A percentile compares a stretch with the other conserved stretches of the same genome.
phyloP scores from a whole-genome alignment of 2,329 filamentous ascomycete species.

The Curvularia sp. region DNA sequence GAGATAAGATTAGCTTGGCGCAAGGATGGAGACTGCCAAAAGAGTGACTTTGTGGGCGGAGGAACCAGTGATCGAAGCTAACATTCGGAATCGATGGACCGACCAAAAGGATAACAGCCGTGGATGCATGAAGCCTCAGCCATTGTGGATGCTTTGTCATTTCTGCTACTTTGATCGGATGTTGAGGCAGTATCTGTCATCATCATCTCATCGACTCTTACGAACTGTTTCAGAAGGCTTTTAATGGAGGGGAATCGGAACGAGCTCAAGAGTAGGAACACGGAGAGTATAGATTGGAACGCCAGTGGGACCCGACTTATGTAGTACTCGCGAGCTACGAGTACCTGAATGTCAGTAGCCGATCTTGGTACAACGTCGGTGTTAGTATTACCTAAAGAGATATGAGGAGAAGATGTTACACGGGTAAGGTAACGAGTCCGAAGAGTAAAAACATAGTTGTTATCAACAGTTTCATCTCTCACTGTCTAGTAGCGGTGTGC shows the following conservation, averaged over 20 bases:
- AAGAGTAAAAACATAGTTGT: neutral
- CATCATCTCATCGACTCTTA: neutral
- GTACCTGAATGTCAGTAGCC: slow-evolving; percentile 13
- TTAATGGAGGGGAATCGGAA: neutral
- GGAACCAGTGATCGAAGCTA: neutral
- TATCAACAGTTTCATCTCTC: neutral
- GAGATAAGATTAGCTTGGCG: slow-evolving; percentile 32
- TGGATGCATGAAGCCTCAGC: neutral
- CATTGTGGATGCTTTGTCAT: neutral
- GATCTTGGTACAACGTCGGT: neutral
- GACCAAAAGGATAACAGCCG: neutral
- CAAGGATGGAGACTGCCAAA: slow-evolving; percentile 13
- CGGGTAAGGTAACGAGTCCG: neutral
- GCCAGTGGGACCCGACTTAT: slow-evolving; percentile 2
- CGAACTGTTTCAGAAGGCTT: too few relatives aligned
- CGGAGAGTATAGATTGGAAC: neutral
- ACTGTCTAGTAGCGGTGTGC: slow-evolving; percentile 10
- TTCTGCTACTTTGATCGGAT: neutral
- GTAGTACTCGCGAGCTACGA: slow-evolving; percentile 4
- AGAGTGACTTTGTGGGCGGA: neutral
- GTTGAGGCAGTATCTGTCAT: too few relatives aligned
- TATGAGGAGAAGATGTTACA: neutral
- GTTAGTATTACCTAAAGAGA: neutral
- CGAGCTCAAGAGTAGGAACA: neutral
- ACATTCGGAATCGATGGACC: neutral